Evolutionary conservation across 805 yeast genomes (phyloP).

Genomic region (Komagataella populi): DNA sequence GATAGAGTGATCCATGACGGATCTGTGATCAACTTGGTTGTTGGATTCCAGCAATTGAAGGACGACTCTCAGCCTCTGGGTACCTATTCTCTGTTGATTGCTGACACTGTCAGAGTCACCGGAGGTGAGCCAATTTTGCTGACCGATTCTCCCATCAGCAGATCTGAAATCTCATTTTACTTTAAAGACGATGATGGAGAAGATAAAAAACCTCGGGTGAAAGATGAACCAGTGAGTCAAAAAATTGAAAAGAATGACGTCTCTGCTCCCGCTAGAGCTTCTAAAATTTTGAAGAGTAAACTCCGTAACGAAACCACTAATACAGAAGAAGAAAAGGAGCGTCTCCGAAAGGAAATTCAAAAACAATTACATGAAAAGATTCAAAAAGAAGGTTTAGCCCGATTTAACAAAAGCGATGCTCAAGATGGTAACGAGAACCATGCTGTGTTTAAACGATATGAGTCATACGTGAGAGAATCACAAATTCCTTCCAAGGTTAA

Average conservation of each 20-base stretch:
- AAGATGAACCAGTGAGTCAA: constrained; percentile 25
- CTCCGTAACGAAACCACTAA: constrained; percentile 63
- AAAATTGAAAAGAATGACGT: constrained; percentile 8
- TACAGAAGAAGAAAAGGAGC: constrained; percentile 68
- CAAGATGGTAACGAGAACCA: constrained; percentile 44
- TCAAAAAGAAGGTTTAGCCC: constrained; percentile 73
- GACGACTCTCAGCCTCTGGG: constrained; percentile 30
- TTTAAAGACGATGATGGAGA: constrained; percentile 50
- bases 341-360: constrained; percentile 73
- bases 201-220: neutral
- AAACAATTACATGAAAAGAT: constrained; percentile 70
- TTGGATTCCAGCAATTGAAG: constrained; percentile 60
- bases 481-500: constrained; percentile 79
- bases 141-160: constrained; percentile 60
- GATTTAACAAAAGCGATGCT: constrained; percentile 73
- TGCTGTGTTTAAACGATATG: constrained; percentile 81
- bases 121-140: constrained; percentile 47
- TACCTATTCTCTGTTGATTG: constrained; percentile 55
- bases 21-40: constrained; percentile 57
- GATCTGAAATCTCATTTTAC: constrained; percentile 71
- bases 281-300: constrained; percentile 67
- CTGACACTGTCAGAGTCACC: constrained; percentile 70
- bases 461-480: constrained; percentile 85
- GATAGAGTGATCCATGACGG: constrained; percentile 57
- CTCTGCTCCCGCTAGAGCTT: constrained; percentile 20